Evolutionary conservation across 164 flowering plant species (phyloP), one percentile per base, ranked within the genome.

Genomic region (Umbellularia californica): DNA sequence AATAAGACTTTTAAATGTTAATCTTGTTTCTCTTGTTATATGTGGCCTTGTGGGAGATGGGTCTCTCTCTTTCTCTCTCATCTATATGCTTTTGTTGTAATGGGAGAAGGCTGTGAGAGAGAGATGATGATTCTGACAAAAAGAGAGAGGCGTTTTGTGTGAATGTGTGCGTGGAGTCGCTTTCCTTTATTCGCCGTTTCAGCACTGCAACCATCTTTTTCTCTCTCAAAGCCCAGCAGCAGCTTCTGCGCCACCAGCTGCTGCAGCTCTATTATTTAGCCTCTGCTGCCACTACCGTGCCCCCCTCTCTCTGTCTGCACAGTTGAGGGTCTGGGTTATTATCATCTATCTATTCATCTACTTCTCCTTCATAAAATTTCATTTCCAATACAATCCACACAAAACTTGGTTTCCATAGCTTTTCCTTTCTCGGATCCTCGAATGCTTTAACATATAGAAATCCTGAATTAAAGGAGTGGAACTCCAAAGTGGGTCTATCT

Each of bases 121-220:
- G 14, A 3, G 67, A 27, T 64, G 69, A 30, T 66, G 69, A 12
- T 62, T 64, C 52, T 47, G 75, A 64, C 75, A 41, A 63, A 73
- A 73, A 63, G 69, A 23, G 11, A 19, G 47, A 12, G 50, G 50
- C 5, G 68, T 68, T 52, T 67, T 51, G 67, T 74, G 76, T 74
- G 64, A 66, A 66, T 74, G 70, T 58, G 77, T 58, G 65, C 65
- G 66, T 68, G 22, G 67, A 12, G 71, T 74, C 76, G 63, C 71
- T 74, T 67, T 74, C 71, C 76, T 17, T 52, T 74, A 27, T 67
- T 74, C 68, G 75, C 75, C 69, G 69, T 50, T 69, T 69, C 35
- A 23, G 14, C 22, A 27, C 27, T 24, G 12, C 20, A 22, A 10
- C 28, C 67, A 50, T 70, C 55, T 25, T 62, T 70, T 52, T 52